These are phyloP conservation scores for Podospora pseudoanserina DNA, from an alignment of 495 filamentous ascomycete species.

Conservation along the genomic window DNA sequence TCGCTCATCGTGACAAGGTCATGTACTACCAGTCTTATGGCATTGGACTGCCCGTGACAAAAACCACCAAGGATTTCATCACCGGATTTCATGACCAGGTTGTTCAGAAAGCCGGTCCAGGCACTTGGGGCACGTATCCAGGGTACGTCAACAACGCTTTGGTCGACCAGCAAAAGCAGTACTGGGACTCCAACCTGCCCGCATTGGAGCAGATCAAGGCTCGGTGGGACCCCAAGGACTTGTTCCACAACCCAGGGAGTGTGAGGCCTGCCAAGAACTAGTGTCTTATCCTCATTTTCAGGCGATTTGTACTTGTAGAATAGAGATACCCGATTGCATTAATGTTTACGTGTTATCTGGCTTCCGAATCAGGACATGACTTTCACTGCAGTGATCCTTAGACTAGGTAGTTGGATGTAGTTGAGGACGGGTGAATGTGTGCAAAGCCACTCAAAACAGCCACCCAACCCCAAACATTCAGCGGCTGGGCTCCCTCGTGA, in stretches of 20 bases:
- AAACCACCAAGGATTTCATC: constrained; percentile 46
- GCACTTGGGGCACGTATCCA: constrained; percentile 55
- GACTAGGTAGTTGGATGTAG: not conserved
- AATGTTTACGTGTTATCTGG: not conserved
- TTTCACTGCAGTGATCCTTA: no score
- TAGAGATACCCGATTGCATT: not conserved
- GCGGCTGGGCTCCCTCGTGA: no score
- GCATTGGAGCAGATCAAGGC: constrained; percentile 50
- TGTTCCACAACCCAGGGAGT: constrained; percentile 66
- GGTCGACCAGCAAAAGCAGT: constrained; percentile 46
- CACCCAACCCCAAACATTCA: no score
- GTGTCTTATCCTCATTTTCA: not conserved
- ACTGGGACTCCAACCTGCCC: constrained; percentile 55
- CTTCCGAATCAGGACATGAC: not conserved
- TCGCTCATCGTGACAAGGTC: constrained; percentile 55
- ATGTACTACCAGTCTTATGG: constrained; percentile 59
- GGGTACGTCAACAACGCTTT: constrained; percentile 69
- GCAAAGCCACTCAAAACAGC: no score
- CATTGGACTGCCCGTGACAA: constrained; percentile 45
- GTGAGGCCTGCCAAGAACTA: constrained; percentile 34
- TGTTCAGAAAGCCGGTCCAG: constrained; percentile 25
- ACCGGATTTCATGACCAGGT: constrained; percentile 45
- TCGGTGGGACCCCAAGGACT: constrained; percentile 49
- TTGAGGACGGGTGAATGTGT: no score
- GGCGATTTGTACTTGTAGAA: not conserved